These are phyloP conservation scores for Grigorovia humatica DNA, from an alignment of 805 yeast genomes.

Conservation along the genomic window DNA sequence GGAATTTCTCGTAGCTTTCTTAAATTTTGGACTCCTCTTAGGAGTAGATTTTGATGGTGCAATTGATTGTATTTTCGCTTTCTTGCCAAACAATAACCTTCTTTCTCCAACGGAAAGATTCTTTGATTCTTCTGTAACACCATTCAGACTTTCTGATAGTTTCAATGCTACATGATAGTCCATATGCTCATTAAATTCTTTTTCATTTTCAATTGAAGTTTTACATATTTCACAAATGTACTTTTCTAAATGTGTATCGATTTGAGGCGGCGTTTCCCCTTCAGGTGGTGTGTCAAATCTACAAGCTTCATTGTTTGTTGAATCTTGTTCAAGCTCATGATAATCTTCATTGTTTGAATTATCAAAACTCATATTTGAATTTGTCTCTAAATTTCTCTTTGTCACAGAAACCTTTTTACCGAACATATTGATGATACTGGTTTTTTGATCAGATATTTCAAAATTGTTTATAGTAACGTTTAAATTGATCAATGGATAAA, in stretches of 20 bases:
- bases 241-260: not conserved
- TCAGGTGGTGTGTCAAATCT: not conserved
- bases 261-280: not conserved
- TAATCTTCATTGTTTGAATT: not conserved
- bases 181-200: constrained; percentile 34
- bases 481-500: constrained; percentile 42
- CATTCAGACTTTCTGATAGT: constrained; percentile 36
- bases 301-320: not conserved
- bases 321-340: not conserved
- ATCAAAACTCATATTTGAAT: not conserved
- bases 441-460: constrained; percentile 32
- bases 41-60: not conserved
- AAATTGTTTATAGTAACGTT: constrained; percentile 47
- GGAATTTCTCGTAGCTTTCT: not conserved
- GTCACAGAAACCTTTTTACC: constrained; percentile 13
- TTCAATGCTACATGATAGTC: constrained; percentile 47
- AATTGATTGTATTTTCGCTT: not conserved
- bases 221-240: constrained; percentile 5
- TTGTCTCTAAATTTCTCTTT: constrained; percentile 1
- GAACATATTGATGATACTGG: constrained; percentile 26
- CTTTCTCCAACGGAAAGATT: constrained; percentile 23
- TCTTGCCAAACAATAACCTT: constrained; percentile 12
- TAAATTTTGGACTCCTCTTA: not conserved
- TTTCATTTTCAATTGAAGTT: constrained; percentile 7
- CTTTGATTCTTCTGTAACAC: constrained; percentile 19